These are phyloP conservation scores for Syzygium malaccense DNA, from an alignment of 441 rosid genomes.

Conservation along the genomic window DNA sequence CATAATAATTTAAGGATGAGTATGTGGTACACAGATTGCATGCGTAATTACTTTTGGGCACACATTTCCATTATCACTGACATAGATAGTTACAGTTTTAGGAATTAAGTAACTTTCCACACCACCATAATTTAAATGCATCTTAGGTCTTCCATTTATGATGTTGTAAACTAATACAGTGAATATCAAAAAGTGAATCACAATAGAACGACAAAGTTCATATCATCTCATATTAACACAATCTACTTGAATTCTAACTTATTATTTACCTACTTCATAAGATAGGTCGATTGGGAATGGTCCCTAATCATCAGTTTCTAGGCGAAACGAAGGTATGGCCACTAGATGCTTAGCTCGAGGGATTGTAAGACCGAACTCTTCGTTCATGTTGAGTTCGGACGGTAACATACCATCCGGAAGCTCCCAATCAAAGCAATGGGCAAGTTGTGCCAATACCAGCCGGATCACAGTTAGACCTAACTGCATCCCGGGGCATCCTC, in stretches of 20 bases:
- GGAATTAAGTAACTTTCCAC: not conserved
- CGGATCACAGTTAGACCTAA: constrained; percentile 30
- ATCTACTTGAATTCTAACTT: not conserved
- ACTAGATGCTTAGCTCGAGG: constrained; percentile 34
- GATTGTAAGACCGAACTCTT: constrained; percentile 34
- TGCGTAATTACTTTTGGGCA: no score
- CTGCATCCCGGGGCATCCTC: constrained; percentile 60
- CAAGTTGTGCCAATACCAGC: constrained; percentile 39
- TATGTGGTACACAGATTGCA: no score
- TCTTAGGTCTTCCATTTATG: not conserved
- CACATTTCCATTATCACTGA: no score
- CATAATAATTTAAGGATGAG: not conserved
- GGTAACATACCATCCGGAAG: constrained; percentile 26
- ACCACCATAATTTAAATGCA: not conserved
- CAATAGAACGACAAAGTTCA: not conserved
- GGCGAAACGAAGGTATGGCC: constrained; percentile 22
- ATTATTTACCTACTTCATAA: not conserved
- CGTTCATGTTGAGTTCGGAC: constrained; percentile 39
- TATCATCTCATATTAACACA: not conserved
- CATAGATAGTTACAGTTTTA: no score
- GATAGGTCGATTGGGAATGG: not conserved
- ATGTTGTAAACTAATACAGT: not conserved
- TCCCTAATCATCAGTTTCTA: not conserved
- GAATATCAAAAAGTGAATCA: not conserved
- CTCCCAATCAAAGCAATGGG: constrained; percentile 61